Evolutionary conservation across 2,329 filamentous ascomycete genomes (phyloP).

Genomic region (Byssoonygena ceratinophila): DNA sequence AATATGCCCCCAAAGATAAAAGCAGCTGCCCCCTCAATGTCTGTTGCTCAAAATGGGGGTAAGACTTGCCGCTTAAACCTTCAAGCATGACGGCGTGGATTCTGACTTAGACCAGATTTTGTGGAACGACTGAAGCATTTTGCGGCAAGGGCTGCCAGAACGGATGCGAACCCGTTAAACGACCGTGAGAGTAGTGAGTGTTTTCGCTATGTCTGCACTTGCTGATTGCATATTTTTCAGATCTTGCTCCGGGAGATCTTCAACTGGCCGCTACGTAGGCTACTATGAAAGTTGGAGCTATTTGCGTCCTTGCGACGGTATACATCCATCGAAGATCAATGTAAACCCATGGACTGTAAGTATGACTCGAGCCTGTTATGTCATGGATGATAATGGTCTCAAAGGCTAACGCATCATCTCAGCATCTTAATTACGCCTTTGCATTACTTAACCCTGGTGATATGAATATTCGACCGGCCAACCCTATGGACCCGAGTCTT

Average conservation of each 20-base stretch:
- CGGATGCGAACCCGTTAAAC: not conserved
- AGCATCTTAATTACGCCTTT: conserved; percentile 32
- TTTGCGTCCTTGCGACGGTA: conserved; percentile 17
- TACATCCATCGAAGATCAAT: not conserved
- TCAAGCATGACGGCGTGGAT: not conserved
- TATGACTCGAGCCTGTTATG: not conserved
- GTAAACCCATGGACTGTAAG: not conserved
- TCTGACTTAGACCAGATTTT: conserved; percentile 19
- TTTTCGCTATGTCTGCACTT: not conserved
- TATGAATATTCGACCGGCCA: conserved; percentile 15
- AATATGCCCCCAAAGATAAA: conserved; percentile 1
- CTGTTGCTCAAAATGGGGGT: conserved; percentile 27
- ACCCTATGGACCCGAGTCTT: conserved; percentile 9
- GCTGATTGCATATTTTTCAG: conserved; percentile 2
- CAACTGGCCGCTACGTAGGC: conserved; percentile 19
- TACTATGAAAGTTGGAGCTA: conserved; percentile 30
- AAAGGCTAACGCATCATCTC: not conserved
- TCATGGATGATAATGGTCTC: not conserved
- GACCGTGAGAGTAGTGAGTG: not conserved
- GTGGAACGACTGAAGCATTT: conserved; percentile 23
- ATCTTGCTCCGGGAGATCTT: not conserved
- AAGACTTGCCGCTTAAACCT: not conserved
- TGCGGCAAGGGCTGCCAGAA: conserved; percentile 15
- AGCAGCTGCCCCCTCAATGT: conserved; percentile 28
- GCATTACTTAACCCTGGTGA: conserved; percentile 19